These are phyloP conservation scores for Citrus cavaleriei DNA, from an alignment of 345 rosid genomes.

Conservation along the genomic window DNA sequence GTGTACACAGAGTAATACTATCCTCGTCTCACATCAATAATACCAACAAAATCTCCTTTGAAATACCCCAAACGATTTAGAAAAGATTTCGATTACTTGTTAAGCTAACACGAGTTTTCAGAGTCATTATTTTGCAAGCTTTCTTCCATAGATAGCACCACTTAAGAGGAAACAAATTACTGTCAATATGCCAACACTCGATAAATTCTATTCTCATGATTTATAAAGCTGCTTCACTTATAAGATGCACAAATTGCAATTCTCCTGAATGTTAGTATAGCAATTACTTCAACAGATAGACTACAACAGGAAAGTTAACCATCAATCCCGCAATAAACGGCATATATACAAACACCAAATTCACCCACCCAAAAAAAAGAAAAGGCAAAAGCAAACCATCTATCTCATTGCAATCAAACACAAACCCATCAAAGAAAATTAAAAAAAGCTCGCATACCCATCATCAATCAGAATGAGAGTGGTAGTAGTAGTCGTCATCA, in stretches of 20 bases:
- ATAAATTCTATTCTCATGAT: neutral
- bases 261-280: neutral
- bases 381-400: too few species aligned
- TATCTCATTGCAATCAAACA: neutral
- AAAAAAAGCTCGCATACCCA: neutral
- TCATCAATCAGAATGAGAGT: slow-evolving; percentile 46
- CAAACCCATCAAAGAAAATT: neutral
- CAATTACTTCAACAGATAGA: neutral
- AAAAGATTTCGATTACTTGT: neutral
- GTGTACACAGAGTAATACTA: neutral
- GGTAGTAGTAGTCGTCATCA: slow-evolving; percentile 37
- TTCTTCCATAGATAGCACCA: neutral
- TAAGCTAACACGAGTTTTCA: neutral
- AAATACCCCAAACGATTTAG: neutral
- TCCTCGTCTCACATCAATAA: neutral
- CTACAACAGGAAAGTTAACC: neutral
- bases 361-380: neutral
- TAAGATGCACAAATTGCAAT: neutral
- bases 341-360: neutral
- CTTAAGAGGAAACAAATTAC: neutral
- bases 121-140: neutral
- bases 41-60: neutral
- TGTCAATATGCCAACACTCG: neutral
- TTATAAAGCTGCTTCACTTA: neutral
- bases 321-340: neutral